Base-by-base conservation (phyloP, 305 asterid genomes). In the Fraxinus velutina region DNA sequence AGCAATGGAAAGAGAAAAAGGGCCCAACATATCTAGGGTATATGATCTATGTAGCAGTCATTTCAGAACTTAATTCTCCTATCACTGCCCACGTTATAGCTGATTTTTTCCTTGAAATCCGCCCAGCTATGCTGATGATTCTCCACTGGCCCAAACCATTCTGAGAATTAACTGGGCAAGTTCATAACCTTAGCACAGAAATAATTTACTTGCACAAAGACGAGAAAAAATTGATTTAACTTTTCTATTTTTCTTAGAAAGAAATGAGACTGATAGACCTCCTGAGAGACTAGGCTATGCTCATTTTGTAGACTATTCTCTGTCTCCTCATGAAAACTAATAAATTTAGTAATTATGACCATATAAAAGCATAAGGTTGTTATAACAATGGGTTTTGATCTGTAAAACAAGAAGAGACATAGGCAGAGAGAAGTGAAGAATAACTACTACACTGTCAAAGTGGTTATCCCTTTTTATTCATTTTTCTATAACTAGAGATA, bases 311-410 rank as follows among this genome's bases (percentile, higher is more conserved):
- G 72, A 12, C 32, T 21, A 64, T 64, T 64, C 70, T 60, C 34
- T 64, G 33, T 64, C 72, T 64, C n/a, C 72, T 64, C 33, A 0
- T 7, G 17, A 27, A 32, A 27, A 66, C 78, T 80, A 57, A 29
- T 44, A 13, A 81, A 76, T 42, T 73, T 27, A 34, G 75, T 74
- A 66, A 75, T 50, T 75, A 21, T 32, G 77, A 42, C 36, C 64
- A 82, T 30, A 50, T 42, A 75, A 78, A 33, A 34, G 71, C 39
- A 77, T 62, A 52, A 57, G 34, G 77, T 12, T 24, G 64, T 32
- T 47, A 39, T 75, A 79, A 57, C 24, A 21, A 24, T 60, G 55
- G 78, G 73, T 68, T 12, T 79, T 76, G 78, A 66, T 6, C 52
- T 39, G 68, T 27, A 66, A n/a, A 72, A 17, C 32, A 55, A 72